Base-by-base conservation (phyloP, 1,284 basidiomycete genomes). In the Tilletiopsis washingtonensis region DNA sequence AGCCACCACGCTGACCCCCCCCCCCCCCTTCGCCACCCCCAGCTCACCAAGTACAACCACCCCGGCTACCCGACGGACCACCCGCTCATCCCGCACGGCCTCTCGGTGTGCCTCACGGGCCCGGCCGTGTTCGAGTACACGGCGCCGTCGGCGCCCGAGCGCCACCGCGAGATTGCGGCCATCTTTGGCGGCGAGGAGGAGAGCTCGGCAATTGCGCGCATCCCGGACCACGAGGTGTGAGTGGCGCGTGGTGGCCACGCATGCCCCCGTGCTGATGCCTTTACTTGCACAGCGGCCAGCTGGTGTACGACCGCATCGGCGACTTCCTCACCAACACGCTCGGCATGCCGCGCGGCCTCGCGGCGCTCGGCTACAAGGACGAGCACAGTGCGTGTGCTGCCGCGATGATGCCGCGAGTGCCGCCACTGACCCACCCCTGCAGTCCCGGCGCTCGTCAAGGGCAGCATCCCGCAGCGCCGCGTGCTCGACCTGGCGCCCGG, bases 281-380 rank as follows among this genome's bases (percentile, higher is more conserved):
- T n/a, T n/a, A n/a, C n/a, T n/a, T n/a, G n/a, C n/a, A n/a, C n/a
- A 77, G 97, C 37, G 91, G 91, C 40, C 77, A 77, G 26, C 79
- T 89, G 59, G 75, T 97, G 36, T 87, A 84, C 62, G 91, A 96
- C 74, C 82, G 88, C 26, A 91, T 97, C 63, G 88, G 87, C 46
- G 79, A 82, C 48, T 97, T 97, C 81, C 80, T 97, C 40, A 89
- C 91, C 65, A 77, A 78, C 9, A 46, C 43, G 2, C 80, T 97
- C 1, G 85, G 84, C 54, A 82, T 96, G 11, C 91, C 91, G 12
- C 82, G 91, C 51, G 91, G 91, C 6, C 75, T 97, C 56, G 84
- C 82, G 64, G 84, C 84, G 39, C 79, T 97, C 37, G 93, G 91
- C 59, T 93, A 94, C 74, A 80, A 41, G 11, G 59, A 55, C 4